These are phyloP conservation scores for Salicornia ramosissima DNA, from an alignment of 148 eudicot genomes.

Conservation along the genomic window DNA sequence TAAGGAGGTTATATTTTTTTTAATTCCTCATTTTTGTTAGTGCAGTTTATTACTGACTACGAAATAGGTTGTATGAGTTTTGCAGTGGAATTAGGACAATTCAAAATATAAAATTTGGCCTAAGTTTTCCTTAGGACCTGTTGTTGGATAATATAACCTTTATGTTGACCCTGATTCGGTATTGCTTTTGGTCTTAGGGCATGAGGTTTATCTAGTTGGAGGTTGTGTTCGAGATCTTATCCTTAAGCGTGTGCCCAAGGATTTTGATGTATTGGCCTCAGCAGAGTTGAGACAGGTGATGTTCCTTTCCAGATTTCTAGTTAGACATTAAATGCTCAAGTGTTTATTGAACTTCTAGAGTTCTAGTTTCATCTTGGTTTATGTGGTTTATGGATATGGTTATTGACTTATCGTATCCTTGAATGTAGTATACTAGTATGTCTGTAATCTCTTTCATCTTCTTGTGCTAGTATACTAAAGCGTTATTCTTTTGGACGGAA, in stretches of 20 bases:
- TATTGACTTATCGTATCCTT: no score
- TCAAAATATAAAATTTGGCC: background rate
- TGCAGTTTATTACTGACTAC: no score
- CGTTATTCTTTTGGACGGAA: no score
- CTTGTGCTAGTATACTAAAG: no score
- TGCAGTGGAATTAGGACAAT: no score
- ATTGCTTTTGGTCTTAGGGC: conserved; percentile 38
- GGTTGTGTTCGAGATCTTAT: conserved; percentile 96
- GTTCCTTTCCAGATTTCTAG: background rate
- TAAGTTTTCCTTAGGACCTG: background rate
- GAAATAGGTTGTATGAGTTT: no score
- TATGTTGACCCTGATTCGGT: background rate
- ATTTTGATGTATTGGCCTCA: conserved; percentile 83
- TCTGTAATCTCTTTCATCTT: no score
- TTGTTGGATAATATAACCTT: background rate
- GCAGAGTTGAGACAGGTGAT: conserved; percentile 76
- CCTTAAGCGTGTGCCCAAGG: conserved; percentile 77
- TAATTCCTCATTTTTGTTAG: no score
- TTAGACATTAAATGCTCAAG: background rate
- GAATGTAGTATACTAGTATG: no score
- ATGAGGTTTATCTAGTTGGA: conserved; percentile 93
- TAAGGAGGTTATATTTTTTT: no score
- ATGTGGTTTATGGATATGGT: background rate
- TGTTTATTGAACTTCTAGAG: background rate
- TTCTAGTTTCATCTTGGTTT: background rate